phyloP scores from a whole-genome alignment of 2,329 filamentous ascomycete genomes.

The Aspergillus sojae region DNA sequence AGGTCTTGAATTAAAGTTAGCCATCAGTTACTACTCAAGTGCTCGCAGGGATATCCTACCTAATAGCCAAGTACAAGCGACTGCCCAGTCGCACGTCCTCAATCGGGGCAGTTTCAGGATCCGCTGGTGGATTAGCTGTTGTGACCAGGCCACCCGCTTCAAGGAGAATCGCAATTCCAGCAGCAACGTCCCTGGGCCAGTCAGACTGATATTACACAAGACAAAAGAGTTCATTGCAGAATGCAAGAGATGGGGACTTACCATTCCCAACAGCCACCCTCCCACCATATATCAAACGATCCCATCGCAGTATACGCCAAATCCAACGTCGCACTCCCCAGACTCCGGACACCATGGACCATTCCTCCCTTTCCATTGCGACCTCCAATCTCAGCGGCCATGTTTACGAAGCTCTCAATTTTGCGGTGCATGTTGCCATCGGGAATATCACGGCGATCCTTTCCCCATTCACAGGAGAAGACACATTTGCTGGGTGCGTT shows the following conservation, averaged over 20 bases:
- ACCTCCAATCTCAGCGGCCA: conserved; percentile 68
- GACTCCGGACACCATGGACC: conserved; percentile 74
- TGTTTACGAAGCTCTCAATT: conserved; percentile 73
- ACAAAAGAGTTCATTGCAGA: not conserved
- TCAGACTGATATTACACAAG: conserved; percentile 3
- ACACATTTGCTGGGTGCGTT: conserved; percentile 70
- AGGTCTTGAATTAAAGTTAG: conserved; percentile 49
- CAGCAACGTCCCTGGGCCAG: conserved; percentile 66
- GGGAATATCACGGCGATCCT: conserved; percentile 67
- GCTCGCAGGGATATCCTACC: conserved; percentile 42
- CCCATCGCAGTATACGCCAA: conserved; percentile 76
- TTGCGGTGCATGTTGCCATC: conserved; percentile 73
- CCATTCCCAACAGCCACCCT: conserved; percentile 82
- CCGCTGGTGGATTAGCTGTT: conserved; percentile 69
- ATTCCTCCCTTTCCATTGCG: conserved; percentile 71
- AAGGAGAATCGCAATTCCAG: conserved; percentile 70
- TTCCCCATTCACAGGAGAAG: conserved; percentile 79
- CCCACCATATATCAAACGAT: conserved; percentile 80
- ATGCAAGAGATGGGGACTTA: conserved; percentile 35
- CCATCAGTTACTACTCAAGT: not conserved
- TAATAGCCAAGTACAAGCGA: conserved; percentile 70
- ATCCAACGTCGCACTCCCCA: conserved; percentile 74
- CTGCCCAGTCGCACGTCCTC: conserved; percentile 65
- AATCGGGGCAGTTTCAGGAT: conserved; percentile 59
- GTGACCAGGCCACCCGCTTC: conserved; percentile 76